Evolutionary conservation across 768 basidiomycete genomes (phyloP).

Genomic region (Mycena alexandri): DNA sequence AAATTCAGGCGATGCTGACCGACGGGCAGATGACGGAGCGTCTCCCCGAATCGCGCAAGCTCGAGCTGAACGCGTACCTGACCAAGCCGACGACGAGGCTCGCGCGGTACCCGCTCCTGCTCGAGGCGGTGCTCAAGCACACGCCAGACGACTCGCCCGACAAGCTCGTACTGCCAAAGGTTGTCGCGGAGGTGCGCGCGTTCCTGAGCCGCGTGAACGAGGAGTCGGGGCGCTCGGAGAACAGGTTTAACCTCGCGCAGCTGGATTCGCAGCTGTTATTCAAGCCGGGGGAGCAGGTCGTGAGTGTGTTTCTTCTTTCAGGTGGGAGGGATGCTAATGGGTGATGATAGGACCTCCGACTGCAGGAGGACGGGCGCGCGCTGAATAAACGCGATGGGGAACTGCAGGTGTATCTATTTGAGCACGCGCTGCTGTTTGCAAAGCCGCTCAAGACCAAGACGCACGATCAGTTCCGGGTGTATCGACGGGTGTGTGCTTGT

Average conservation of each 20-base stretch:
- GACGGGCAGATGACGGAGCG: slow-evolving; percentile 85
- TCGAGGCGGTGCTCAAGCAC: slow-evolving; percentile 93
- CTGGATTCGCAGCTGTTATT: slow-evolving; percentile 93
- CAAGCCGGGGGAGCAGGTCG: slow-evolving; percentile 90
- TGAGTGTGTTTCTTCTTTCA: slow-evolving; percentile 53
- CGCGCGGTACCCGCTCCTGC: slow-evolving; percentile 93
- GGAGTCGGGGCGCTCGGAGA: slow-evolving; percentile 96
- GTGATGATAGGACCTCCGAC: slow-evolving; percentile 76
- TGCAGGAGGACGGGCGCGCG: slow-evolving; percentile 88
- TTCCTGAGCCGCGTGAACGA: slow-evolving; percentile 91
- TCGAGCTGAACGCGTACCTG: slow-evolving; percentile 97
- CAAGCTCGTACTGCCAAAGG: slow-evolving; percentile 81
- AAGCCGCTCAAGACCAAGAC: slow-evolving; percentile 88
- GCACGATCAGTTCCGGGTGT: slow-evolving; percentile 92
- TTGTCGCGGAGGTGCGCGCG: slow-evolving; percentile 79
- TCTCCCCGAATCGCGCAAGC: slow-evolving; percentile 92
- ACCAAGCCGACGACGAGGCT: slow-evolving; percentile 98
- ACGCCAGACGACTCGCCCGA: slow-evolving; percentile 93
- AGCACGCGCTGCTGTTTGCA: slow-evolving; percentile 95
- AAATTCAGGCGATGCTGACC: not conserved
- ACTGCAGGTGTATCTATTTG: slow-evolving; percentile 93
- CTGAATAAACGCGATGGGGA: slow-evolving; percentile 94
- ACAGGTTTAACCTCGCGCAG: slow-evolving; percentile 94
- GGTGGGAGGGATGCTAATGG: slow-evolving; percentile 1
- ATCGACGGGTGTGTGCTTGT: slow-evolving; percentile 79